Evolutionary conservation across 2,329 filamentous ascomycete species (phyloP), one percentile per base, ranked within the genome.

Genomic region (Xylariaceae sp.): DNA sequence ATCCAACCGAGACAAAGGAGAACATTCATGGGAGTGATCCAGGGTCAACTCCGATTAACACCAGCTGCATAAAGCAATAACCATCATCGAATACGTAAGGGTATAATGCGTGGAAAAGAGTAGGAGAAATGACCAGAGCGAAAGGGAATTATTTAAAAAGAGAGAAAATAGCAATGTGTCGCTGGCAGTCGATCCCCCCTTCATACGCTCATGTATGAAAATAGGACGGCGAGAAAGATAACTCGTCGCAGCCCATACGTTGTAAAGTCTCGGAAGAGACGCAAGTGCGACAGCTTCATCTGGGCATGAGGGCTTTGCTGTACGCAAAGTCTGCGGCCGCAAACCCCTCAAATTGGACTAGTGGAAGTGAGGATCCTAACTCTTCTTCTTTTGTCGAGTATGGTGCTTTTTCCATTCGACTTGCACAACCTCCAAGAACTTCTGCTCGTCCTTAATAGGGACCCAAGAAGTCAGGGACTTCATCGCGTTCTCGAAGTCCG

Each of bases 401-500:
- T 78, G 74, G 59, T 81, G 79, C 47, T 75, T 71, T 74, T 88
- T 95, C 82, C 88, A 96, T 73, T 97, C 92, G 13, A 89, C 85
- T 67, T 86, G 86, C 22, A 90, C 85, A 54, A 96, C 89, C 64
- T 86, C 86, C 89, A 99, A 95, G 65, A 99, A 79, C 54, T 95
- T 73, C 68, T 97, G 91, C 67, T 96, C 90, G 65, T 99, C 92
- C 71, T 90, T 90, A 69, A 99, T 87, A 18, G 92, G 91, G 42
- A 97, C 87, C 84, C 89, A 96, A 53, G 88, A 91, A 29, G 94
- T 97, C 58, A 99, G 77, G 7, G 92, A 88, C 74, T 96, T 97
- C 94, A 99, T 99, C 44, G 88, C 88, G 66, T 95, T 95, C 70
- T 99, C 94, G 70, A 97, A 99, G 69, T 99, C 94, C 16, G 89